phyloP scores from a whole-genome alignment of 2,329 filamentous ascomycete genomes.

The Pseudocercospora crystallina region DNA sequence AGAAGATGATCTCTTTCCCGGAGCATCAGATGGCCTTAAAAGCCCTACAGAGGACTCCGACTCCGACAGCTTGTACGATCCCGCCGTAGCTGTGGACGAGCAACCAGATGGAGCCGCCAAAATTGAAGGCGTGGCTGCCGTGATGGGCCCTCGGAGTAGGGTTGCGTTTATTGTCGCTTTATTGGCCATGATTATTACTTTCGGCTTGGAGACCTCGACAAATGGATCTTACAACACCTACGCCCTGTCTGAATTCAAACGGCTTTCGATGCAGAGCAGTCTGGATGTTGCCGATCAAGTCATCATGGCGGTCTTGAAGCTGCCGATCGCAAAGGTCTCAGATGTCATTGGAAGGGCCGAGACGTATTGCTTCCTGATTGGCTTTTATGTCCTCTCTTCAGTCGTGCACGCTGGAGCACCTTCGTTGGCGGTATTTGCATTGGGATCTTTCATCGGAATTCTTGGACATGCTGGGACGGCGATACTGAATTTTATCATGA shows the following conservation, averaged over 20 bases:
- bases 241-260: constrained; percentile 41
- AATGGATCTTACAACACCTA: constrained; percentile 43
- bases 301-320: constrained; percentile 42
- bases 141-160: constrained; percentile 5
- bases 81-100: no score
- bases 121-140: constrained; percentile 12
- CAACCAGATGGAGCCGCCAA: constrained; percentile 10
- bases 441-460: constrained; percentile 39
- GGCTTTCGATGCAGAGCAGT: constrained; percentile 38
- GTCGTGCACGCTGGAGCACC: constrained; percentile 40
- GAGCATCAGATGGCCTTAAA: no score
- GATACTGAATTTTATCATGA: constrained; percentile 44
- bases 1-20: no score
- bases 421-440: constrained; percentile 39
- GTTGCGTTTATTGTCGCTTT: constrained; percentile 3
- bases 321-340: constrained; percentile 45
- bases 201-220: constrained; percentile 40
- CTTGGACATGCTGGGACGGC: constrained; percentile 42
- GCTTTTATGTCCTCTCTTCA: constrained; percentile 40
- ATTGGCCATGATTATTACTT: constrained; percentile 17
- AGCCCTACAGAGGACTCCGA: not conserved
- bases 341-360: constrained; percentile 45
- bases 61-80: constrained; percentile 1
- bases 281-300: constrained; percentile 41
- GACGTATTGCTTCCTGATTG: constrained; percentile 37